Evolutionary conservation across 208 protist species (phyloP), one percentile per base, ranked within the genome.

Genomic region (Polymyxa betae): DNA sequence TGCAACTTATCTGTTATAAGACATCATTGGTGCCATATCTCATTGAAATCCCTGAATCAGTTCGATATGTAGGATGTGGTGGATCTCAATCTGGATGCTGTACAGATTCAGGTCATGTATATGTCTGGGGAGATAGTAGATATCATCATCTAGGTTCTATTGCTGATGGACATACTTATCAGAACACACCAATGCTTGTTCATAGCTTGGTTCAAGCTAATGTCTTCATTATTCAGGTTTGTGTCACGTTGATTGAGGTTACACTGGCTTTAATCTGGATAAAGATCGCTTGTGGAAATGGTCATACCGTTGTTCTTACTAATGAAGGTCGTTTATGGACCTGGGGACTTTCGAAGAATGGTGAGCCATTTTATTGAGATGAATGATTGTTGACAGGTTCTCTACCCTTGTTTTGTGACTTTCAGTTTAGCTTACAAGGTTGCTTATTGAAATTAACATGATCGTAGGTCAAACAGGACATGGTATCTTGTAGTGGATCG

Each of bases 301-400:
- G 38, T 16, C 92, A 93, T 54, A 92, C 92, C 40, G 16, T 45
- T 10, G 35, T 24, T 24, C 0, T 93, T 45, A 45, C 5, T 45
- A 43, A 46, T 29, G 35, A 64, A 10, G 92, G 92, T 29, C 20
- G 88, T 41, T 64, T 93, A 38, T 93, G 40, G 87, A 49, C 90
- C 10, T 93, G 90, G 90, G 92, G 92, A 16, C 54, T 82, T 38
- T 89, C 77, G 38, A 93, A 92, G 54, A 46, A 91, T 46, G 92
- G 92, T n/a, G 89, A 93, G 91, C 43, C 91, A 5, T n/a, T n/a
- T n/a, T n/a, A n/a, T n/a, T n/a, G n/a, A n/a, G n/a, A n/a, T n/a
- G n/a, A n/a, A n/a, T n/a, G n/a, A n/a, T n/a, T n/a, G n/a, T n/a
- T n/a, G n/a, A n/a, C n/a, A n/a, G n/a, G n/a, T n/a, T n/a, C n/a